Evolutionary conservation across 306 rosid species (phyloP), one percentile per base, ranked within the genome.

Genomic region (apple (Malus domestica)): DNA sequence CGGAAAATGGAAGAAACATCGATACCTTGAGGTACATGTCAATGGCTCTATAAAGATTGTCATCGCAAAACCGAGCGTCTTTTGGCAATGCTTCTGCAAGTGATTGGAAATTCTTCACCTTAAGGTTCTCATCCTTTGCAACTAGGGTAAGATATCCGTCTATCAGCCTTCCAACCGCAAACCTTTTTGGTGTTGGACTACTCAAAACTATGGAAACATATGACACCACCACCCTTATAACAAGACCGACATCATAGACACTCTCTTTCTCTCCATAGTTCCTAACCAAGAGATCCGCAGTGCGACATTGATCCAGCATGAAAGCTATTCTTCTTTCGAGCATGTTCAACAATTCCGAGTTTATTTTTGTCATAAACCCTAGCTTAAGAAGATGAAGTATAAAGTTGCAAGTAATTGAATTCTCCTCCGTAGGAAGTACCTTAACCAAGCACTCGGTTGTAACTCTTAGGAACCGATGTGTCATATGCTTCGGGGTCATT

Each of bases 61-160:
- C 81, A 12, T 67, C 76, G 46, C 85, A 80, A 69, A 38, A 62
- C 46, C 81, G 80, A 65, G 89, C 84, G 5, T 77, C 79, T 13
- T 58, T 71, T 0, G 89, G 89, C 80, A 85, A 67, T 35, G 80
- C 85, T 51, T 82, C 83, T 5, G 29, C 90, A 13, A 91, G 87
- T 74, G 83, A 85, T 74, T 64, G 86, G 84, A 94, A 90, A 79
- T 61, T 73, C 46, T 82, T 82, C 62, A 71, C 83, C 60, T 71
- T 44, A 30, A 94, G 90, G 64, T 85, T 89, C 79, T 76, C 79
- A 76, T 94, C 98, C 32, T 83, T 86, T 61, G 98, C 94, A 73
- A 90, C 80, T 5, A 86, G 78, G 59, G 73, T 18, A 32, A 89
- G 97, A 88, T 86, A 91, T 3, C 83, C 92, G 40, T 94, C 98